phyloP scores from a whole-genome alignment of 2,329 filamentous ascomycete genomes.

The Hymenoscyphus fraxineus region DNA sequence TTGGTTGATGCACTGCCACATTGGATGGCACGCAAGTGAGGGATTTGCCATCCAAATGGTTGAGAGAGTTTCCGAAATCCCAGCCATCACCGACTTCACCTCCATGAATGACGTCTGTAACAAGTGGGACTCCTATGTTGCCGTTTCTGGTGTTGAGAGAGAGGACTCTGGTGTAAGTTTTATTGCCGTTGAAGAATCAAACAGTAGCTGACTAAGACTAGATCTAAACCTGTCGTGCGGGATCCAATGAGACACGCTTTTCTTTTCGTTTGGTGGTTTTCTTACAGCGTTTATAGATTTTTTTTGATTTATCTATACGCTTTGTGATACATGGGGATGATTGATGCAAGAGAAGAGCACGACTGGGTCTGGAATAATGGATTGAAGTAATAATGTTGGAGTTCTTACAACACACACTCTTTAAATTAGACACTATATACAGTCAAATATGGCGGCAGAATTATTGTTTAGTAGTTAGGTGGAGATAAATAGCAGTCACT shows the following conservation, averaged over 20 bases:
- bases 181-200: neutral
- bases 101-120: slow-evolving; percentile 30
- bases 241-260: neutral
- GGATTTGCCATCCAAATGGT: slow-evolving; percentile 12
- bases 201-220: neutral
- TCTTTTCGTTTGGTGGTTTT: too few species aligned
- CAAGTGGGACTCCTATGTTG: slow-evolving; percentile 30
- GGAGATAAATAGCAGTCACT: neutral
- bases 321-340: too few species aligned
- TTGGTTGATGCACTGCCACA: slow-evolving; percentile 15
- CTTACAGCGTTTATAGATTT: too few species aligned
- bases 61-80: slow-evolving; percentile 6
- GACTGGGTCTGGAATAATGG: too few species aligned
- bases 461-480: neutral
- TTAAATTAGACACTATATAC: neutral
- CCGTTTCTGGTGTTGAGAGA: slow-evolving; percentile 11
- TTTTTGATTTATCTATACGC: too few species aligned
- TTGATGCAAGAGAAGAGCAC: too few species aligned
- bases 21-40: slow-evolving; percentile 12
- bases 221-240: neutral
- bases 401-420: neutral
- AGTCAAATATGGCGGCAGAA: neutral
- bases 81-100: slow-evolving; percentile 20
- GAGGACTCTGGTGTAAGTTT: slow-evolving; percentile 26
- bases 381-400: too few species aligned